Evolutionary conservation across 352 stramenopile species (phyloP), one percentile per base, ranked within the genome.

Genomic region (Globisporangium mamillatum): DNA sequence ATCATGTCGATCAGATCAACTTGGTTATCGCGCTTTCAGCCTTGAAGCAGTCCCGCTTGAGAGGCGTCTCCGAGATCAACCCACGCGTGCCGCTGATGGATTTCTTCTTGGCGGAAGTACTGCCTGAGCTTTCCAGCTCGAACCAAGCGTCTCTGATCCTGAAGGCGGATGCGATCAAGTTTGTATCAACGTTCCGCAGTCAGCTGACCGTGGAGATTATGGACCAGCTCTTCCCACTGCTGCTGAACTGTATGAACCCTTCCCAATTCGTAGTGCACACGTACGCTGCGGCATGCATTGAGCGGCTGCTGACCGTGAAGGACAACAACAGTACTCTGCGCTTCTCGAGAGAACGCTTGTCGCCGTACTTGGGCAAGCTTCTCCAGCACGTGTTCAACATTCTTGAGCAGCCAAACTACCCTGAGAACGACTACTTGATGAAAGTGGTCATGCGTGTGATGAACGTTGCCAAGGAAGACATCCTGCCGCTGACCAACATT

Each of bases 381-480:
- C 96, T 99, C 60, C 93, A 89, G 57, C 96, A 95, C 52, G 81
- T 99, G 25, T 99, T 99, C 73, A 82, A 78, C 38, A 99, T 99
- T 70, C 75, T 99, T 25, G 96, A 98, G 52, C 90, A 97, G 63
- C 77, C 80, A 0, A 90, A 98, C 55, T 92, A 97, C 70, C 90
- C 96, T 29, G 97, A 99, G 69, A 99, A 99, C 81, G 96, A 99
- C 67, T 99, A 99, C 73, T 81, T 99, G 2, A 99, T 99, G 97
- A 99, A 99, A 76, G 96, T 98, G 41, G 84, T 99, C 34, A 99
- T 99, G 96, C 88, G 97, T 55, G 74, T 98, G 18, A 84, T 99
- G 63, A 94, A 91, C 75, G 89, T 97, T 5, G 93, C 91, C 1
- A 94, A 98, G 69, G 89, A 98, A 68, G 90, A 98, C 14, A 93